Evolutionary conservation across 192 early-diverging fungal genomes (phyloP).

Genomic region (Linnemannia exigua): DNA sequence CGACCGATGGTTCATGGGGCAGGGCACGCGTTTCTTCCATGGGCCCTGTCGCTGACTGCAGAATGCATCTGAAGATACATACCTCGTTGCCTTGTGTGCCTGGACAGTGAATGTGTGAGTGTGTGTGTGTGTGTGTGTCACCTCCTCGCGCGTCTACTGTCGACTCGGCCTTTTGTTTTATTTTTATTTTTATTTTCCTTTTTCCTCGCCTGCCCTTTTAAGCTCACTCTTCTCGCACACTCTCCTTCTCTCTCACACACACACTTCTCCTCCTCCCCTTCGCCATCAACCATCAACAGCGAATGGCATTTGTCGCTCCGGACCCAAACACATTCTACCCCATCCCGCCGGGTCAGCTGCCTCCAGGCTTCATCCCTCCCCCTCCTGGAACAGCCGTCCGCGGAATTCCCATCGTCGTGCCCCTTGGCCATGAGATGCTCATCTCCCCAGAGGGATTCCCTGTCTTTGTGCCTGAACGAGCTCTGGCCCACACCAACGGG

Average conservation of each 20-base stretch:
- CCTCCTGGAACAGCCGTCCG: constrained; percentile 49
- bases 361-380: constrained; percentile 46
- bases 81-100: not conserved
- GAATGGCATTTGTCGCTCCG: constrained; percentile 41
- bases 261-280: not conserved
- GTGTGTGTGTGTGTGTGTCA: no score
- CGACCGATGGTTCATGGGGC: no score
- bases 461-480: constrained; percentile 48
- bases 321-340: constrained; percentile 50
- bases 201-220: not conserved
- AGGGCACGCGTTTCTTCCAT: no score
- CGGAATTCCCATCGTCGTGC: constrained; percentile 53
- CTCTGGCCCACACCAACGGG: not conserved
- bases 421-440: constrained; percentile 51
- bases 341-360: constrained; percentile 45
- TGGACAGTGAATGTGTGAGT: no score
- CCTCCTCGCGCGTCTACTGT: no score
- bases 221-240: not conserved
- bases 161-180: not conserved
- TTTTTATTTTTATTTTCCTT: not conserved
- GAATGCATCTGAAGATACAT: not conserved
- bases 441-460: constrained; percentile 56
- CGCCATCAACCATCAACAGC: not conserved
- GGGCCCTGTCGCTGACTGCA: not conserved
- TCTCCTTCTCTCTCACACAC: no score